Evolutionary conservation across 305 asterid species (phyloP).

Genomic region (Fraxinus latifolia): DNA sequence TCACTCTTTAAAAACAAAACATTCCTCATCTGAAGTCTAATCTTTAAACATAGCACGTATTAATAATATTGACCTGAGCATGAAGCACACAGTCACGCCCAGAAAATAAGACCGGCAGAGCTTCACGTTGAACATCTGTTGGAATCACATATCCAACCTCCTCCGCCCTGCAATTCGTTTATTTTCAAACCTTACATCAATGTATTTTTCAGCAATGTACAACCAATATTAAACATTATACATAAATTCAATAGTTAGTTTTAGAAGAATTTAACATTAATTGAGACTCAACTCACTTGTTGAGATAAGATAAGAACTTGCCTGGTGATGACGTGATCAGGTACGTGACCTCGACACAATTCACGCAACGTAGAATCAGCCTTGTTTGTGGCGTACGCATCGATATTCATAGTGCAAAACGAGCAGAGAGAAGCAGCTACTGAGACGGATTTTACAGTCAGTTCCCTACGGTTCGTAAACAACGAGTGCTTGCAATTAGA

Average conservation of each 20-base stretch:
- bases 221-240: neutral
- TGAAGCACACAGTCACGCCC: slow-evolving; percentile 86
- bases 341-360: slow-evolving; percentile 70
- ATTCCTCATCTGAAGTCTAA: neutral
- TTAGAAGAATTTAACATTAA: neutral
- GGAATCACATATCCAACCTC: slow-evolving; percentile 69
- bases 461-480: slow-evolving; percentile 15
- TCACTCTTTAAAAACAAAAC: slow-evolving; percentile 15
- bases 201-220: neutral
- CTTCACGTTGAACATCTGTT: slow-evolving; percentile 66
- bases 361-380: slow-evolving; percentile 42
- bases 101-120: slow-evolving; percentile 70
- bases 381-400: slow-evolving; percentile 22
- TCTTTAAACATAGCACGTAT: neutral
- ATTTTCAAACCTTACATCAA: neutral
- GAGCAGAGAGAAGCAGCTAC: slow-evolving; percentile 41
- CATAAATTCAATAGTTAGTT: neutral
- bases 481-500: slow-evolving; percentile 17
- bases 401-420: slow-evolving; percentile 21
- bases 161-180: slow-evolving; percentile 63
- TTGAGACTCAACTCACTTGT: neutral
- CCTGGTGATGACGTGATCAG: slow-evolving; percentile 64
- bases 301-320: slow-evolving; percentile 18
- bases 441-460: slow-evolving; percentile 20
- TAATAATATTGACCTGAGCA: slow-evolving; percentile 65